phyloP scores from a whole-genome alignment of 129 eudicot genomes.

The Centella asiatica region DNA sequence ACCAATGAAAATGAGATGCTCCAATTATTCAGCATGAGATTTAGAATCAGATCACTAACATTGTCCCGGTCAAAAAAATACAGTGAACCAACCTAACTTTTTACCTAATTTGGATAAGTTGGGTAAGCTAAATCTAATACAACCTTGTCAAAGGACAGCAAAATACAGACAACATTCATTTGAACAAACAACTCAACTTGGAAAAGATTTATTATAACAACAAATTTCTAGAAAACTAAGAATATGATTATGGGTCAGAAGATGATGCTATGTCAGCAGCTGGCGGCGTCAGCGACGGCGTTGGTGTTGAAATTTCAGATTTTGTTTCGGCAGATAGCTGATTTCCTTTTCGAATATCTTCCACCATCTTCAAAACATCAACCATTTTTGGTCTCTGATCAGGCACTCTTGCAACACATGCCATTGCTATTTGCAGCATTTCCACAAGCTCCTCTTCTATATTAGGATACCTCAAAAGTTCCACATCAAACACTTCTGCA shows the following conservation, averaged over 20 bases:
- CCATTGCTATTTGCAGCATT: conserved; percentile 81
- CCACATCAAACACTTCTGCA: conserved; percentile 90
- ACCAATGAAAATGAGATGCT: no score
- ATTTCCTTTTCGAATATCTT: conserved; percentile 41
- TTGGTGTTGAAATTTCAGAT: conserved; percentile 54
- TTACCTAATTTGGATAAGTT: not conserved
- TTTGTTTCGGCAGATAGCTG: conserved; percentile 21
- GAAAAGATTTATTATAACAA: not conserved
- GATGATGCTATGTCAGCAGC: conserved; percentile 49
- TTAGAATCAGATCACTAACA: no score
- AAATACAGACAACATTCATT: not conserved
- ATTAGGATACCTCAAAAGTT: conserved; percentile 61
- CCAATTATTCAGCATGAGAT: no score
- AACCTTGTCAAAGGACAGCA: not conserved
- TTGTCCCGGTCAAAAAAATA: not conserved
- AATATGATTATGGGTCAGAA: conserved; percentile 21
- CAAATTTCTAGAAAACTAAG: conserved; percentile 9
- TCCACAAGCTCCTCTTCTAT: conserved; percentile 87
- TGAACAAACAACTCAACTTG: not conserved
- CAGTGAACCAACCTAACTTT: not conserved
- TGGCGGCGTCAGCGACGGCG: conserved; percentile 33
- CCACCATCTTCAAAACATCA: conserved; percentile 60
- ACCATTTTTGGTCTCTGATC: conserved; percentile 79
- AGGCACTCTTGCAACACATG: conserved; percentile 56
- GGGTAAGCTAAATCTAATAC: not conserved